A percentile compares a stretch with the other conserved stretches of the same genome.
These are phyloP conservation scores for Eucalyptus virginea DNA, from an alignment of 345 rosid genomes.

Conservation along the genomic window DNA sequence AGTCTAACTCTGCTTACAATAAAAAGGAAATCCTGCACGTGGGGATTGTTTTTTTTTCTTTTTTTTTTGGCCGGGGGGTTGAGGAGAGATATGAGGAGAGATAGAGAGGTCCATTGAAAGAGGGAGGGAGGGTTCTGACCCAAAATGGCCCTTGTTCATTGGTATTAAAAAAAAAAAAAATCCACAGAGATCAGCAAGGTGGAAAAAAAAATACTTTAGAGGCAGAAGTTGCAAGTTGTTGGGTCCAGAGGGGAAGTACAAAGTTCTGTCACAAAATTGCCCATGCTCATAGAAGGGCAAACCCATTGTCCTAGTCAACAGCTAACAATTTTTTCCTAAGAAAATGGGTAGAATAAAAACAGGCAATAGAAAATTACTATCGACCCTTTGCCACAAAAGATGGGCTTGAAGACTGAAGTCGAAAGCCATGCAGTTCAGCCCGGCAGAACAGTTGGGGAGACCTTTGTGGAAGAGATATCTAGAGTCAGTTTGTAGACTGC, in stretches of 20 bases:
- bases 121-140: neutral
- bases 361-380: neutral
- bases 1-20: neutral
- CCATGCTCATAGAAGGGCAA: neutral
- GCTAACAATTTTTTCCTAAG: neutral
- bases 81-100: neutral
- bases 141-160: too few relatives aligned
- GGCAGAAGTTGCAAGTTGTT: neutral
- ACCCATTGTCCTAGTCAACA: neutral
- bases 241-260: neutral
- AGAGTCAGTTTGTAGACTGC: neutral
- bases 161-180: neutral
- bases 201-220: neutral
- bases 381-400: neutral
- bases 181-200: neutral
- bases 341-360: neutral
- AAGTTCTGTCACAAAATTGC: neutral
- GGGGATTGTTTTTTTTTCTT: neutral
- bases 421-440: neutral
- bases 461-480: neutral
- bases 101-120: neutral
- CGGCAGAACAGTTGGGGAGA: neutral
- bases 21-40: neutral
- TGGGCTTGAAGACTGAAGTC: neutral
- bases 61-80: neutral